Evolutionary conservation across 2,329 filamentous ascomycete species (phyloP), one percentile per base, ranked within the genome.

Genomic region (Trichoderma arundinaceum): DNA sequence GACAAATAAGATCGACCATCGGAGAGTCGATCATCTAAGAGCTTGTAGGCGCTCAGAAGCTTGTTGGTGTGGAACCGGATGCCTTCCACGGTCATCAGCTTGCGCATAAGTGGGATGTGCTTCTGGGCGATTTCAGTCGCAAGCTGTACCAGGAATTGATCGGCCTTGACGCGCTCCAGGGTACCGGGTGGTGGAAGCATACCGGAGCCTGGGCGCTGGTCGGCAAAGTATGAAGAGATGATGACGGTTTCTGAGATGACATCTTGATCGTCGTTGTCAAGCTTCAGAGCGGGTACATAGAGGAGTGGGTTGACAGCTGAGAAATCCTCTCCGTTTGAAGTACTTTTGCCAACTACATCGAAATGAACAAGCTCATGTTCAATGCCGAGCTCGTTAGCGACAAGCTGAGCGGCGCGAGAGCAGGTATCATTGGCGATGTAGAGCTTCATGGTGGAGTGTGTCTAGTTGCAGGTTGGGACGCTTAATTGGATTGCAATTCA

Each of bases 41-140:
- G 58, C 12, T 52, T 33, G 7, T 61, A 61, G 3, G 58, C 58
- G 13, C 13, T 52, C 2, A 35, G 22, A 4, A 61, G 58, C 58
- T 61, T 61, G 22, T 61, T 43, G 10, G 35, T 41, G 44, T 61
- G n/a, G 22, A 61, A 61, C 1, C 43, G 32, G 22, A 61, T 4
- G 10, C 58, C 58, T 17, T 61, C 35, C 13, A 22, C 35, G 7
- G 58, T 61, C 58, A 61, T 61, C 33, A 61, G 38, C 28, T 61
- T 61, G 58, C 58, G 58, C 58, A 61, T 61, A 8, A 61, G 38
- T 12, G 58, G 58, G 1, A 61, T 61, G 38, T 61, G 58, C 38
- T 61, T 61, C 48, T 61, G 58, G 7, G 48, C 58, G 17, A 61
- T 43, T 22, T 61, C 58, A 10, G 58, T 61, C 3, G 58, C 46